Conservation (phyloP, 306 rosid genomes). For the Cucurbita pepo region DNA sequence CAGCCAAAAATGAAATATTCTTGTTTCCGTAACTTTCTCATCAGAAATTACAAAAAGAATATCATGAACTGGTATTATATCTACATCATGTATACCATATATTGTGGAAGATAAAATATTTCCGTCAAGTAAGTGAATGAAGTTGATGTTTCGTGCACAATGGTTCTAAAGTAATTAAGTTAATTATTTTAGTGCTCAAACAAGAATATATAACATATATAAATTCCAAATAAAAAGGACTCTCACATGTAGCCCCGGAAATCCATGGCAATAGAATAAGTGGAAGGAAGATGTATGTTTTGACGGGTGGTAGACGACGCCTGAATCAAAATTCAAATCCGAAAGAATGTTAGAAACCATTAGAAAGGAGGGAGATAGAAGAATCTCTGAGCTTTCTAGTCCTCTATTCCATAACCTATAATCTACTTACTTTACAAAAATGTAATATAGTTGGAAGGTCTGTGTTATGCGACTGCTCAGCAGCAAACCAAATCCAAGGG, state of each 20-base stretch:
- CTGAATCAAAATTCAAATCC: slow-evolving; percentile 27
- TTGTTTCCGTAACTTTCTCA: not conserved
- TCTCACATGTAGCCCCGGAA: slow-evolving; percentile 63
- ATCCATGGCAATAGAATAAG: slow-evolving; percentile 77
- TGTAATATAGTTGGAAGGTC: slow-evolving; percentile 59
- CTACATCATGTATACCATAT: not conserved
- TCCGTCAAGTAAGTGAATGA: not conserved
- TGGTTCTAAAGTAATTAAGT: not conserved
- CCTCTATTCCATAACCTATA: not conserved
- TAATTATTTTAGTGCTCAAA: not conserved
- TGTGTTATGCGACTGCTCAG: slow-evolving; percentile 75
- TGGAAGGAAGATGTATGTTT: slow-evolving; percentile 66
- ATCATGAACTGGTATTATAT: not conserved
- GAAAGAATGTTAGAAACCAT: not conserved
- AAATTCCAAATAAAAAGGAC: not conserved
- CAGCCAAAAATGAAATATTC: slow-evolving; percentile 14
- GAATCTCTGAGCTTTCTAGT: slow-evolving; percentile 4
- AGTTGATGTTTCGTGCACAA: not conserved
- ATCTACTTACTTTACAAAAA: slow-evolving; percentile 68
- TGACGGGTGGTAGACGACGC: slow-evolving; percentile 80
- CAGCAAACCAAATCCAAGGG: slow-evolving; percentile 83
- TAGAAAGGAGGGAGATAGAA: not conserved
- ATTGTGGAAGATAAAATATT: not conserved
- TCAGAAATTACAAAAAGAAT: not conserved
- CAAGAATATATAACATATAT: not conserved